Evolutionary conservation across 1,284 basidiomycete genomes (phyloP).

Genomic region (Pseudozyma thailandica): DNA sequence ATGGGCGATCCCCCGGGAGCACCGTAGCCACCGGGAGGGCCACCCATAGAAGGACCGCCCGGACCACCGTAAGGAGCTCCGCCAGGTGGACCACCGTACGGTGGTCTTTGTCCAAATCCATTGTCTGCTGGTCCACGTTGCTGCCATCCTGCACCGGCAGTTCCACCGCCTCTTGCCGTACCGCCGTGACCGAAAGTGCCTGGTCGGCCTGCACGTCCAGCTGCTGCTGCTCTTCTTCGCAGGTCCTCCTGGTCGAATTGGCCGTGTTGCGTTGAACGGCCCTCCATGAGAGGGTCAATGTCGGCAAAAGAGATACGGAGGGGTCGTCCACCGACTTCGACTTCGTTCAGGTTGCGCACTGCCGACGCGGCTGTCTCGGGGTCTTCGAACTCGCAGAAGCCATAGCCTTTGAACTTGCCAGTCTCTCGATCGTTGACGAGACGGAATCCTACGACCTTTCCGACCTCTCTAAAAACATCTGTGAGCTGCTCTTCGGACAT

Average conservation of each 20-base stretch:
- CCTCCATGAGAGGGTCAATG: conserved; percentile 68
- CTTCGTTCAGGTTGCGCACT: conserved; percentile 84
- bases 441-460: conserved; percentile 64
- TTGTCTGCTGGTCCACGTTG: conserved; percentile 28
- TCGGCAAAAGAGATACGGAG: conserved; percentile 80
- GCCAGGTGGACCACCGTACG: conserved; percentile 8
- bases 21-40: conserved; percentile 26
- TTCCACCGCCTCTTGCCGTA: conserved; percentile 15
- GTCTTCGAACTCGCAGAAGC: conserved; percentile 96
- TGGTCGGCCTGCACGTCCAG: conserved; percentile 36
- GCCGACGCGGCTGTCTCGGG: conserved; percentile 89
- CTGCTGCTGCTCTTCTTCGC: conserved; percentile 40
- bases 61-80: conserved; percentile 23
- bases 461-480: conserved; percentile 65
- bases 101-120: conserved; percentile 29
- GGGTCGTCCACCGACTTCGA: conserved; percentile 81
- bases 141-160: conserved; percentile 24
- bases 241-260: conserved; percentile 55
- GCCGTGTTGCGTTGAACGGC: conserved; percentile 58
- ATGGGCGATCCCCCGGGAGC: conserved; percentile 18
- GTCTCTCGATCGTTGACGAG: conserved; percentile 91
- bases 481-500: conserved; percentile 67
- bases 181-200: conserved; percentile 47
- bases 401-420: conserved; percentile 95
- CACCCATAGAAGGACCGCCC: conserved; percentile 26